Evolutionary conservation across 345 rosid species (phyloP).

Genomic region (Eutrema yunnanense): DNA sequence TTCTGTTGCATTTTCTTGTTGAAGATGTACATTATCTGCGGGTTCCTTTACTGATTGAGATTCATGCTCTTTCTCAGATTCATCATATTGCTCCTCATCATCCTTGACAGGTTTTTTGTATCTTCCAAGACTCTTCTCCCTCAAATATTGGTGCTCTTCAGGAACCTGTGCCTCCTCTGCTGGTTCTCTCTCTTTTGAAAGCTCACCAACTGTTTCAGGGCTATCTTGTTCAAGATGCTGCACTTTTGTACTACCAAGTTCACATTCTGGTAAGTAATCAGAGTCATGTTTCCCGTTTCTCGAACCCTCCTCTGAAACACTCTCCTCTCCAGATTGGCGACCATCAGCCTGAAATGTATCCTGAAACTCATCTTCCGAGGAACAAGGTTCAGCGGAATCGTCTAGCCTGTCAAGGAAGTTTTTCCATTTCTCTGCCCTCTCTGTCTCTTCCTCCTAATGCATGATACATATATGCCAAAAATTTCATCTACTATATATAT

Average conservation of each 20-base stretch:
- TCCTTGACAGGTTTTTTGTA: slow-evolving; percentile 19
- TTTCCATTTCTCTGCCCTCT: slow-evolving; percentile 71
- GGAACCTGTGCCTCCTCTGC: slow-evolving; percentile 26
- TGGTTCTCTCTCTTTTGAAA: slow-evolving; percentile 26
- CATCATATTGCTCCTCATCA: slow-evolving; percentile 14
- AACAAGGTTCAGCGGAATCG: slow-evolving; percentile 8
- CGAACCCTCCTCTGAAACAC: slow-evolving; percentile 27
- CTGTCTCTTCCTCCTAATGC: slow-evolving; percentile 79
- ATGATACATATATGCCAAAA: neutral
- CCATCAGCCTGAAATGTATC: slow-evolving; percentile 29
- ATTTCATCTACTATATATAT: neutral
- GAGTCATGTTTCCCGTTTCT: slow-evolving; percentile 27
- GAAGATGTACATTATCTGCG: slow-evolving; percentile 29
- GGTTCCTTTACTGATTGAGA: slow-evolving; percentile 25
- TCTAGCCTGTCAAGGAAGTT: slow-evolving; percentile 56
- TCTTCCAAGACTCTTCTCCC: slow-evolving; percentile 19
- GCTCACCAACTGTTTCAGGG: slow-evolving; percentile 23
- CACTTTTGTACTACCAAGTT: slow-evolving; percentile 18
- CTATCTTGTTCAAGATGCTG: slow-evolving; percentile 21
- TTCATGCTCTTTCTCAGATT: too few relatives aligned
- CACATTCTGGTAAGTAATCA: slow-evolving; percentile 28
- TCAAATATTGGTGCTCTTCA: slow-evolving; percentile 21
- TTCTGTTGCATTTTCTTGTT: slow-evolving; percentile 29
- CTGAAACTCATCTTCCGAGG: slow-evolving; percentile 36
- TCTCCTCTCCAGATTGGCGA: slow-evolving; percentile 12